Percentiles rank a stretch among this genome's conserved stretches.
These are phyloP conservation scores for Protea cynaroides DNA, from an alignment of 164 flowering plant genomes.

Conservation along the genomic window DNA sequence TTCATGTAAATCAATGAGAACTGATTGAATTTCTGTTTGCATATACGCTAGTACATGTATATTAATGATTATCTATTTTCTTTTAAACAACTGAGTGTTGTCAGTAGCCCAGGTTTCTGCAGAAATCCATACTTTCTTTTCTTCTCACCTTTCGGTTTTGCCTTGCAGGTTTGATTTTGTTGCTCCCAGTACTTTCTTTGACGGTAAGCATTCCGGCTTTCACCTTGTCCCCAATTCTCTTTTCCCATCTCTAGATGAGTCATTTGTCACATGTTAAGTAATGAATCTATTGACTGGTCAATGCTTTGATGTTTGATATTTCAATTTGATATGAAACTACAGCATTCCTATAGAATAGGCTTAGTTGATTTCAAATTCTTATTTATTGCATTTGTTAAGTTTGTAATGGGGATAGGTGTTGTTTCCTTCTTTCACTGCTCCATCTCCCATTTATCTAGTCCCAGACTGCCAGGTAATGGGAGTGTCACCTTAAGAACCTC, in stretches of 20 bases:
- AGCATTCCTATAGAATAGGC: not conserved
- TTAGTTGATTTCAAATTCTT: not conserved
- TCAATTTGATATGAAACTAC: not conserved
- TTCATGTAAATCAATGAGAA: too few species aligned
- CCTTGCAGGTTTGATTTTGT: constrained; percentile 81
- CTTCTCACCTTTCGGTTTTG: not conserved
- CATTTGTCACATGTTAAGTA: not conserved
- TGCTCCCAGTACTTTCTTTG: constrained; percentile 77
- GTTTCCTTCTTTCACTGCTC: too few species aligned
- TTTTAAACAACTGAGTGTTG: too few species aligned
- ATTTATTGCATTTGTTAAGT: not conserved
- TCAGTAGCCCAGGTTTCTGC: too few species aligned
- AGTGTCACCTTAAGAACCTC: constrained; percentile 10
- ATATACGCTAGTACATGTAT: too few species aligned
- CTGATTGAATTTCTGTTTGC: too few species aligned
- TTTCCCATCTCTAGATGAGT: not conserved
- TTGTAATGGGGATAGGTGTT: not conserved
- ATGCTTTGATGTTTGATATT: too few species aligned
- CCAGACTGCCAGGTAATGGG: not conserved
- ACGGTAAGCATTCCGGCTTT: constrained; percentile 36
- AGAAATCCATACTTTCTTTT: not conserved
- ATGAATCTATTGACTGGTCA: not conserved
- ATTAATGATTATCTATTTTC: too few species aligned
- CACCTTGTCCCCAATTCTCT: not conserved
- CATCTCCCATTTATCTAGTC: not conserved